Evolutionary conservation across 495 filamentous ascomycete genomes (phyloP), one percentile per base, ranked within the genome.

Genomic region (Penicillium pulvis): DNA sequence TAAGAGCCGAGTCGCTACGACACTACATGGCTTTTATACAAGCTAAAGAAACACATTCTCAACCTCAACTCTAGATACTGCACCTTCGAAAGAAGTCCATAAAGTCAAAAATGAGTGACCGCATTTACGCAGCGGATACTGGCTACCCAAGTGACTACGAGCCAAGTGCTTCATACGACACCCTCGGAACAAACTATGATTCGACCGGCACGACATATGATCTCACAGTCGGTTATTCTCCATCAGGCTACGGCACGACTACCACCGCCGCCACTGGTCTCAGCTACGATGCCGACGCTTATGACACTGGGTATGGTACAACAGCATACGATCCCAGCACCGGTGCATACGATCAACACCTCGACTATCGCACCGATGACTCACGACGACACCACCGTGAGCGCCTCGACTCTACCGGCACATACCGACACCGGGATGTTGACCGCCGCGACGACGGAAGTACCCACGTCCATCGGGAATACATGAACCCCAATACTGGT

Each of bases 311-410:
- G 19, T 75, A 74, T 36, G 75, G 74, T 26, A 69, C 67, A 24
- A 79, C 80, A 28, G 28, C 71, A 24, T 76, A 75, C 11, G 67
- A 72, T 30, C 74, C 73, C 28, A 61, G 54, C 56, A 77, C 59
- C 24, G 72, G 74, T 12, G 66, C 73, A 24, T 77, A 77, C 44
- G 73, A 75, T 48, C 73, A 77, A 53, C 69, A 75, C 24, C 60
- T 75, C 26, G 75, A 77, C 51, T 77, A 75, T 48, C 48, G 48
- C 33, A 69, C 70, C 16, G 65, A 62, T 12, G 64, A 41, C n/a
- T 59, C 66, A 1, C 66, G 67, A 23, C 61, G 70, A 43, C 73
- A 77, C 57, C 75, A 77, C 42, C 70, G 73, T 16, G 73, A 77
- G 67, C 59, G 71, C 9, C 58, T 72, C 43, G 65, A 70, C 55